A percentile compares a stretch with the other conserved stretches of the same genome.
Evolutionary conservation across 495 filamentous ascomycete genomes (phyloP).

Genomic region (Penicillium pancosmium): DNA sequence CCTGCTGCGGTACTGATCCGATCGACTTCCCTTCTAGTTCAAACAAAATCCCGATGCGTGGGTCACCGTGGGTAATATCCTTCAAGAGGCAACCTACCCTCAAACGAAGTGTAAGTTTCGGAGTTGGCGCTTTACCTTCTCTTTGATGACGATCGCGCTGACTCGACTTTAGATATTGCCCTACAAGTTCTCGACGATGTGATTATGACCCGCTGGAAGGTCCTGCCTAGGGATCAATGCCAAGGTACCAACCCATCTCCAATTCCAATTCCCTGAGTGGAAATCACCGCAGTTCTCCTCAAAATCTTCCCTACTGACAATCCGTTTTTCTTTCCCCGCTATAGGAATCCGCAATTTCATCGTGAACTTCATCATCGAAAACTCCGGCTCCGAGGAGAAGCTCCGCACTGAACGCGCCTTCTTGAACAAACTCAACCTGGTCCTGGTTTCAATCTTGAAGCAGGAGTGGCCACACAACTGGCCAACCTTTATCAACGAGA

Average conservation of each 20-base stretch:
- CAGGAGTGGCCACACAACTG: conserved; percentile 99
- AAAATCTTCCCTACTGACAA: too few relatives aligned
- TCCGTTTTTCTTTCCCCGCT: background rate
- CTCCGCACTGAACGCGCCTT: conserved; percentile 80
- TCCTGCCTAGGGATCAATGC: conserved; percentile 92
- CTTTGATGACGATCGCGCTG: too few relatives aligned
- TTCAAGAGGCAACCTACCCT: conserved; percentile 83
- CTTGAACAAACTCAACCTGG: conserved; percentile 96
- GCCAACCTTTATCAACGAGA: conserved; percentile 99
- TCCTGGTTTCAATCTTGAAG: conserved; percentile 95
- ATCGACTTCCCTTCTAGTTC: conserved; percentile 75
- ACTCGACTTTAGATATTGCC: conserved; percentile 67
- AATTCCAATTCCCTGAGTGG: background rate
- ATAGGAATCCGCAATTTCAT: conserved; percentile 97
- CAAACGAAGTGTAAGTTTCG: conserved; percentile 88
- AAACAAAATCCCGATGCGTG: conserved; percentile 98
- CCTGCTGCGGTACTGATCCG: background rate
- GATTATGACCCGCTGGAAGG: conserved; percentile 99
- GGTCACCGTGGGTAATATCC: conserved; percentile 94
- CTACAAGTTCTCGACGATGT: conserved; percentile 97
- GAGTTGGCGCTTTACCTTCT: too few relatives aligned
- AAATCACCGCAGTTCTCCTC: background rate
- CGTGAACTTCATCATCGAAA: conserved; percentile 94
- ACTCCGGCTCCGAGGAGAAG: conserved; percentile 83
- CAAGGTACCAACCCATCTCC: conserved; percentile 53